Base-by-base conservation (phyloP, 2,329 filamentous ascomycete genomes). In the Daldinia eschscholtzii region DNA sequence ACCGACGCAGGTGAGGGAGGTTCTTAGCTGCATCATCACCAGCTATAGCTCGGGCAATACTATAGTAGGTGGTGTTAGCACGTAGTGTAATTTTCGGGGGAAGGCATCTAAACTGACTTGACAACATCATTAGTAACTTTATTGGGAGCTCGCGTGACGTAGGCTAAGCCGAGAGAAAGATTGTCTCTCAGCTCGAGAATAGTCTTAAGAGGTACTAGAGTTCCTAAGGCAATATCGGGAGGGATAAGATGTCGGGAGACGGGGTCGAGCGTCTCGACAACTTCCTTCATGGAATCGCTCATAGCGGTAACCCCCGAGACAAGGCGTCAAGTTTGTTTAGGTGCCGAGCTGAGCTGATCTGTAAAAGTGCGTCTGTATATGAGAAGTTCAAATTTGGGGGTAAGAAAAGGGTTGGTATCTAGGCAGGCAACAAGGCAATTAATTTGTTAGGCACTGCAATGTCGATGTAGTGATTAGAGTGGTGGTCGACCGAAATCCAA, bases 61-160 rank as follows among this genome's bases (percentile, higher is more conserved):
- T 89, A 71, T 78, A 68, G 58, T n/a, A 23, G 41, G 50, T 41
- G 58, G 28, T 15, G 71, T 81, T 74, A 82, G 74, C 67, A 75
- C 71, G 74, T 72, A 42, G 58, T 28, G 52, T 7, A 61, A 6
- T 37, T 13, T 37, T 35, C 64, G 15, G 60, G 52, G 59, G 58
- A 59, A 62, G 68, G 13, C 58, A 12, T 20, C 57, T 44, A 26
- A 26, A 84, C 88, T 79, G 82, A 94, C 92, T 86, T 89, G 76
- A 96, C 87, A 76, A 93, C 86, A 71, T 87, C 85, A 79, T 92
- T 93, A 72, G 92, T 91, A 74, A 86, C 85, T 79, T 90, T 92
- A 70, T 89, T 88, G 53, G 92, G 92, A 61, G 92, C 87, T 75
- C 91, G 86, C 57, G 93, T 91, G 70, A 93, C 88, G 78, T 91